Evolutionary conservation across 805 yeast genomes (phyloP), one percentile per base, ranked within the genome.

Genomic region (Metschnikowia cubensis): DNA sequence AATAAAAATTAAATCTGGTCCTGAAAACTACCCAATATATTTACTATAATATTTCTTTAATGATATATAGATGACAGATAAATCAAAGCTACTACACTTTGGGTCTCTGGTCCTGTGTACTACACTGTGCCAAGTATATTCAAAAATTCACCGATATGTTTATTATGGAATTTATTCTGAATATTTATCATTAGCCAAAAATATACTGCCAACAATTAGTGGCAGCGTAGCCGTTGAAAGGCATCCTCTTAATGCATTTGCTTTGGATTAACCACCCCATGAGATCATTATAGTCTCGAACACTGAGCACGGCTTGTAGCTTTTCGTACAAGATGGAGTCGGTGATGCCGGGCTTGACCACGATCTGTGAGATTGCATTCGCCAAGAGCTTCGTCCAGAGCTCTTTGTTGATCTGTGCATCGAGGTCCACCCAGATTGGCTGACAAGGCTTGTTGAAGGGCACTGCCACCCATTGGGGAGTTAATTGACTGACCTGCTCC

Each of bases 371-470:
- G 8, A 72, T 50, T 6, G 85, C 55, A 10, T 81, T 70, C 20
- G 75, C 67, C 0, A 85, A 63, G 1, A 85, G 64, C 45, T 73
- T 76, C 13, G 67, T 66, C 95, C 96, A 91, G 6, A 89, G 65
- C 0, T 61, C 59, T 22, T 63, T 66, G 52, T 85, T 83, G 39
- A 90, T 74, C 25, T 73, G 64, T 1, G 95, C 92, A 32, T 70
- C 64, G 35, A 84, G 64, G 56, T 84, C 86, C 11, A 87, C 72
- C 96, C 97, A 89, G 7, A 85, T 63, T 36, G 79, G 77, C 2
- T 86, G 79, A 51, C 88, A 84, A 2, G 90, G 80, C 17, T 73
- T 66, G 0, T 84, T 85, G 7, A 71, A 54, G 0, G 91, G 90
- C 2, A 84, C 77, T 1, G 82, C 71, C 1, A 70, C 61, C 4